Conservation (phyloP, 805 yeast genomes). For the Isabelozyma pseudorhagii region DNA sequence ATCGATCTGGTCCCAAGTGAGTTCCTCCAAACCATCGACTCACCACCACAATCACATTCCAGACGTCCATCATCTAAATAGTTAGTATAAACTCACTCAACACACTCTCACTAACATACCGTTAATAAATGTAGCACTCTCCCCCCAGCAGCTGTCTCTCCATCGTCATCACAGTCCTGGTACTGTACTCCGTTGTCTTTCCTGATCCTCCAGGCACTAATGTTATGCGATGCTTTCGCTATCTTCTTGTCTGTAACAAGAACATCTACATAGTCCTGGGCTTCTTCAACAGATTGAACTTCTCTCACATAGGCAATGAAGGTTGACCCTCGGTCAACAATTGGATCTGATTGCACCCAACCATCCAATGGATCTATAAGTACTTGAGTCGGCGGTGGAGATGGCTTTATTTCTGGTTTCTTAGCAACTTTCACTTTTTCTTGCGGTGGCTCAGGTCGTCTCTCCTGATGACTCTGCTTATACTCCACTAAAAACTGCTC, state of each 20-base stretch:
- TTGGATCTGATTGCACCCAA: slow-evolving; percentile 77
- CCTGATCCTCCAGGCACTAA: slow-evolving; percentile 82
- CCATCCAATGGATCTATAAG: slow-evolving; percentile 52
- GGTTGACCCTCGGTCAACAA: slow-evolving; percentile 79
- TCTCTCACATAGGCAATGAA: slow-evolving; percentile 73
- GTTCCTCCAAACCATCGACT: slow-evolving; percentile 92
- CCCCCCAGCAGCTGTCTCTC: slow-evolving; percentile 95
- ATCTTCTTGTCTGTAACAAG: slow-evolving; percentile 66
- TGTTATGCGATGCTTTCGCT: slow-evolving; percentile 69
- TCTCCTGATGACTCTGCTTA: slow-evolving; percentile 14
- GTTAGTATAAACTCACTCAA: slow-evolving; percentile 19
- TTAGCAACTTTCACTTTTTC: slow-evolving; percentile 8
- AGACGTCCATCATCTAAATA: slow-evolving; percentile 61
- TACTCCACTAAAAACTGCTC: slow-evolving; percentile 45
- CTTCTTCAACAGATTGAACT: slow-evolving; percentile 68
- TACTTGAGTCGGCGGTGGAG: background rate
- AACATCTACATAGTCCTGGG: slow-evolving; percentile 45
- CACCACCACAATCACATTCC: slow-evolving; percentile 84
- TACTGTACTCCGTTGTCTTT: slow-evolving; percentile 51
- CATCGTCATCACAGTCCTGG: slow-evolving; percentile 95
- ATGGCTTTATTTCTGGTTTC: background rate
- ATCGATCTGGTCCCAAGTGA: slow-evolving; percentile 89
- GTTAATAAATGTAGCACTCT: slow-evolving; percentile 75
- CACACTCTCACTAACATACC: slow-evolving; percentile 25
- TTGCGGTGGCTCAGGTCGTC: slow-evolving; percentile 2